Percentiles rank a stretch among this genome's conserved stretches.
phyloP scores from a whole-genome alignment of 2,329 filamentous ascomycete species.

The Penicillium sp. region DNA sequence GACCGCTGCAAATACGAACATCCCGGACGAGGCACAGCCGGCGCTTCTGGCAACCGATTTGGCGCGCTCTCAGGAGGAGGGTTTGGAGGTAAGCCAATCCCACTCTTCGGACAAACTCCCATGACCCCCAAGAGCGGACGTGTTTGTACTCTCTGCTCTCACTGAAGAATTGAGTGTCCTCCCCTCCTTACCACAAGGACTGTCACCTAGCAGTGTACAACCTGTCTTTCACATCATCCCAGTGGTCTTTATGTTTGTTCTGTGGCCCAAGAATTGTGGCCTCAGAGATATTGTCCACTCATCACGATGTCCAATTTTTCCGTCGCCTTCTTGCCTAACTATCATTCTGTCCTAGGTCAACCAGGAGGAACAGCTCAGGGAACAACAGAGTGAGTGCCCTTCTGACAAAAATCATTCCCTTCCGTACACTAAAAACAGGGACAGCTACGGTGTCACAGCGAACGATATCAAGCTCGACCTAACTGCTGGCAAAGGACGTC shows the following conservation, averaged over 20 bases:
- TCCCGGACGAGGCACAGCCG: conserved; percentile 38
- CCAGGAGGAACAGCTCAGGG: background rate
- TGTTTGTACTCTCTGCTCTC: no score
- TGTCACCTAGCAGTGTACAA: no score
- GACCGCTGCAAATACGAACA: conserved; percentile 57
- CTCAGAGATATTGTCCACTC: no score
- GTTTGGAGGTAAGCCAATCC: conserved; percentile 36
- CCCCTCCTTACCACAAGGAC: no score
- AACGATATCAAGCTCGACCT: conserved; percentile 62
- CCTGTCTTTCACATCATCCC: no score
- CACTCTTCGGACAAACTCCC: no score
- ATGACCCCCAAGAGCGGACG: no score
- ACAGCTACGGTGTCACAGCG: conserved; percentile 50
- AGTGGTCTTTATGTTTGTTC: no score
- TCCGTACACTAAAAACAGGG: conserved; percentile 12
- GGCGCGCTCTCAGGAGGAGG: conserved; percentile 42
- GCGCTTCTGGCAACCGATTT: conserved; percentile 53
- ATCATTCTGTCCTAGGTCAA: background rate
- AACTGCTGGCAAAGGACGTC: conserved; percentile 55
- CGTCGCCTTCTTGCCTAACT: background rate
- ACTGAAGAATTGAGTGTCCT: no score
- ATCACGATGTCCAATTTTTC: no score
- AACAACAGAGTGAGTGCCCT: background rate
- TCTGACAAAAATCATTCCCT: background rate
- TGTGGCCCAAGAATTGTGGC: no score